phyloP scores from a whole-genome alignment of 2,329 filamentous ascomycete genomes.

The Coniochaeta sp. region DNA sequence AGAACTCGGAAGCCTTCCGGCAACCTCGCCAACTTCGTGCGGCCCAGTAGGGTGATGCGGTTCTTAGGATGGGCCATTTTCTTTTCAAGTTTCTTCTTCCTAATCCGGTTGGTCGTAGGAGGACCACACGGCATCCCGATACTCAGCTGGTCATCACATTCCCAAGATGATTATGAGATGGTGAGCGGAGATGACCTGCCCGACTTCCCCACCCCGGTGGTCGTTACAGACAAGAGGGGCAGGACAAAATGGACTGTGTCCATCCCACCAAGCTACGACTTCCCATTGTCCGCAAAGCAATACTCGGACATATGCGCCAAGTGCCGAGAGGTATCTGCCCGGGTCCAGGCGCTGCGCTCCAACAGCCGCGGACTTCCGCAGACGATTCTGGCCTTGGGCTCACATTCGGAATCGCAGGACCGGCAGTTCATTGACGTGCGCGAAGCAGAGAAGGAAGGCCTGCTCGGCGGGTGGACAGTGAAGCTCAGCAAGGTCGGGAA shows the following conservation, averaged over 20 bases:
- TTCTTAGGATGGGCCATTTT: slow-evolving; percentile 45
- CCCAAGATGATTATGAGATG: slow-evolving; percentile 54
- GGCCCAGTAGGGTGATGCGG: slow-evolving; percentile 50
- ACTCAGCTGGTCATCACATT: slow-evolving; percentile 29
- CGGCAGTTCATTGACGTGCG: slow-evolving; percentile 66
- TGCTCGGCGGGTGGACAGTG: slow-evolving; percentile 44
- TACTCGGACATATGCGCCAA: slow-evolving; percentile 64
- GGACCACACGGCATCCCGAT: slow-evolving; percentile 20
- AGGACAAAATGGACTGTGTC: slow-evolving; percentile 72
- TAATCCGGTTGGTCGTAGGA: slow-evolving; percentile 26
- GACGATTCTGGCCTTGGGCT: slow-evolving; percentile 34
- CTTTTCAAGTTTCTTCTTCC: slow-evolving; percentile 43
- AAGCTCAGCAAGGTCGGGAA: slow-evolving; percentile 22
- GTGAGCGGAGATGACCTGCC: slow-evolving; percentile 59
- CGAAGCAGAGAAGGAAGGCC: slow-evolving; percentile 58
- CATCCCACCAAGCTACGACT: slow-evolving; percentile 59
- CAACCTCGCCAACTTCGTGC: slow-evolving; percentile 28
- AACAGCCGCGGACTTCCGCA: slow-evolving; percentile 26
- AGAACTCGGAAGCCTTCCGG: slow-evolving; percentile 53
- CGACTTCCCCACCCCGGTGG: slow-evolving; percentile 63
- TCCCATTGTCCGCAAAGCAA: slow-evolving; percentile 58
- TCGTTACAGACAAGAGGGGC: slow-evolving; percentile 58
- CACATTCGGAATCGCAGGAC: slow-evolving; percentile 48
- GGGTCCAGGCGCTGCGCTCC: slow-evolving; percentile 43
- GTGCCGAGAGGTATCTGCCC: slow-evolving; percentile 55